Evolutionary conservation across 75 land plant species (phyloP), one percentile per base, ranked within the genome.

Genomic region (Cunninghamia lanceolata): DNA sequence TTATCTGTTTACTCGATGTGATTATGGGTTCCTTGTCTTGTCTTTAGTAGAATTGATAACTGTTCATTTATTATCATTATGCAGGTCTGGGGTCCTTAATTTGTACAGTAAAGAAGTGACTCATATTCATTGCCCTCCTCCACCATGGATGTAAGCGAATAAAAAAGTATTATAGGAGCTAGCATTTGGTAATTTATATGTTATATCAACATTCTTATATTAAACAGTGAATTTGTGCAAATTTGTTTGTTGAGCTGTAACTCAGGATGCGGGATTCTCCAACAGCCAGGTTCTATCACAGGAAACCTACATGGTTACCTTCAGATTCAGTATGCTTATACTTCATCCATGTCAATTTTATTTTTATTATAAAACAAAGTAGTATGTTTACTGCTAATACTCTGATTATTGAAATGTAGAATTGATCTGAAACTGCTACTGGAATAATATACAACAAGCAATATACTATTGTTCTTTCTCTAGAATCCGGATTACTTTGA

Each of bases 261-360:
- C 21, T 39, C 81, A 78, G 81, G 45, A 40, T 10, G 25, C 45
- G 9, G 10, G 43, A 42, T 78, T 78, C 81, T 78, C n/a, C 30
- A 78, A 78, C 81, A 39, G 43, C 47, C 15, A 50, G 82, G 76
- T 32, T 70, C 50, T 80, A 86, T 66, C 84, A 39, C 46, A 94
- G 93, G 84, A 93, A 89, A 80, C 94, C 97, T 78, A 85, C 93
- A 21, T 95, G 95, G 95, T 83, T 94, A 28, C 90, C 92, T 82
- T 86, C 91, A 83, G 70, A 80, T 85, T 92, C 94, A 42, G 97
- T 95, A 90, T 81, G 91, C n/a, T 70, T 84, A 21, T 59, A 32
- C 30, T 13, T 34, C 32, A 9, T 35, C 25, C 39, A 15, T 42
- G 38, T 32, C 30, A 39, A 3, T 81, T 40, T 43, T 82, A 16